Percentiles rank a stretch among this genome's conserved stretches.
phyloP scores from a whole-genome alignment of 2,329 filamentous ascomycete genomes.

The Scopulariopsis brevicaulis region DNA sequence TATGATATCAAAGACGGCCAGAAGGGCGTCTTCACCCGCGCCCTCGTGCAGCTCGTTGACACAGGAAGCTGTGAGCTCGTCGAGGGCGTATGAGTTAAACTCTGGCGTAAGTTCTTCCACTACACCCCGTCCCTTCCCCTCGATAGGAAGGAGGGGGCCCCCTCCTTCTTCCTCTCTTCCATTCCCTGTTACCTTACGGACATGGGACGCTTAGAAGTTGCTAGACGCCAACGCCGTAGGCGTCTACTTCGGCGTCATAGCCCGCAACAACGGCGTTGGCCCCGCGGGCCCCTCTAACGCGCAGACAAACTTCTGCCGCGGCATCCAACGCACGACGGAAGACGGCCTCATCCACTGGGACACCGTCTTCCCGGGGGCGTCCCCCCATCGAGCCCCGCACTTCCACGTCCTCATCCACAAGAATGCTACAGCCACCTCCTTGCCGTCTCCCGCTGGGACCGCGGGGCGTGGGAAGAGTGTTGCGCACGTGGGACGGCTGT shows the following conservation, averaged over 20 bases:
- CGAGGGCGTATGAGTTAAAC: constrained; percentile 24
- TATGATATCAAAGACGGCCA: constrained; percentile 27
- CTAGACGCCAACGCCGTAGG: constrained; percentile 6
- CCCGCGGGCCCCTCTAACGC: neutral
- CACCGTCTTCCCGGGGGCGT: neutral
- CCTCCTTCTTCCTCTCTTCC: neutral
- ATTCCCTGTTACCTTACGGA: neutral
- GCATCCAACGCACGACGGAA: neutral
- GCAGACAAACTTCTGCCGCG: neutral
- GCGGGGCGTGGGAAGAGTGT: neutral
- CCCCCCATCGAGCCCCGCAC: neutral
- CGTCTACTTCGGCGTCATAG: constrained; percentile 7
- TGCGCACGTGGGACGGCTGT: constrained; percentile 44
- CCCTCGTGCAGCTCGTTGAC: constrained; percentile 33
- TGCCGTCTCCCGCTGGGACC: neutral
- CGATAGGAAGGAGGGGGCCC: too few relatives aligned
- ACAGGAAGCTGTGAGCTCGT: constrained; percentile 30
- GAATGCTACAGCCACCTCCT: neutral
- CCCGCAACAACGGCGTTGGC: constrained; percentile 4
- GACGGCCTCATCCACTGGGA: neutral
- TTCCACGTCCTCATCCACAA: too few relatives aligned
- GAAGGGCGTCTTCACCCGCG: constrained; percentile 24
- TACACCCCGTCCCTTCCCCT: too few relatives aligned
- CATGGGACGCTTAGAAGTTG: neutral
- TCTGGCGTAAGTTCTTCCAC: constrained; percentile 20